Base-by-base conservation (phyloP, 768 basidiomycete species). In the Porphyrellus cyaneotinctus region DNA sequence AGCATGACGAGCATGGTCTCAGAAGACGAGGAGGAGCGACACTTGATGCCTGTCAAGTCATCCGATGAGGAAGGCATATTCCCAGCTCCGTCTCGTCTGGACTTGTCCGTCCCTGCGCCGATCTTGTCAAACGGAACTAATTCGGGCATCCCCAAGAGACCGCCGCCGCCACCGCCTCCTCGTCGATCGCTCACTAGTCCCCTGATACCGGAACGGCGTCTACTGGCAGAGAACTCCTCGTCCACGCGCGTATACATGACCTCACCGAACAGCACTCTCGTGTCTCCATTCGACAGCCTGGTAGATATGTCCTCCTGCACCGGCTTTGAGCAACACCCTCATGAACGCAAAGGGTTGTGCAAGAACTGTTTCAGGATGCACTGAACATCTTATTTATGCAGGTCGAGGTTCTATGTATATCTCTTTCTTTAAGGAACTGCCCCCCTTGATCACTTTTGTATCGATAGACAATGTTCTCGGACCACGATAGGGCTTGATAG, bases 211-310 rank as follows among this genome's bases (percentile, higher is more conserved):
- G 74, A 78, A 39, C 72, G 79, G 20, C 42, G 64, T 56, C 54
- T 38, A 47, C 62, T 46, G 57, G 59, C 42, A 41, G 55, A 53
- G 36, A 56, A 11, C 9, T 30, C 30, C 51, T 49, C 62, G 51
- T 48, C 60, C 7, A 47, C 53, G 35, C 61, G 64, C 17, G 52
- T 63, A 33, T 64, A 64, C 44, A 41, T 65, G 44, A 59, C 69
- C 4, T 63, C 73, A 15, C 53, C 65, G 17, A 73, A 66, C 47
- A 65, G 65, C 47, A 30, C 43, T 31, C 64, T 68, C 52, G 68
- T 72, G 32, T 85, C 84, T 43, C 84, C 86, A 22, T 88, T 88
- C 54, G 84, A 87, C 58, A 86, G 83, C 60, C 72, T 77, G 35
- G 70, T 72, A 28, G 83, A 87, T 56, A 64, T 79, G 35, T 68